phyloP scores from a whole-genome alignment of 805 yeast genomes.

The Lipomyces chichibuensis region DNA sequence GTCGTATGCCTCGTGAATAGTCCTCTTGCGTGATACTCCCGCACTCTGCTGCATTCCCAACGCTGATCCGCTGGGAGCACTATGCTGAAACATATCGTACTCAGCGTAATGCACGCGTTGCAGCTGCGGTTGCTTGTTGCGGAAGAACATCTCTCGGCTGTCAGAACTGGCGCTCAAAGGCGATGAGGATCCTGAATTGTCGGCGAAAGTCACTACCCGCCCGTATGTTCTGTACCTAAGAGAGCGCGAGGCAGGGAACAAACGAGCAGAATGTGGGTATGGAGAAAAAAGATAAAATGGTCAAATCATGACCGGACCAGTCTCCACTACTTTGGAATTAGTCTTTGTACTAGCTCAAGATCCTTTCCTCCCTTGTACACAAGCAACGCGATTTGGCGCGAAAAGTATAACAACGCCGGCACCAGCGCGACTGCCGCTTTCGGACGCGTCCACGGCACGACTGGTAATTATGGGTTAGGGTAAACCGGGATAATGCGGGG shows the following conservation, averaged over 20 bases:
- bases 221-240: background rate
- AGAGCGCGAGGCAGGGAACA: background rate
- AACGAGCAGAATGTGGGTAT: no score
- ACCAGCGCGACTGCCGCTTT: no score
- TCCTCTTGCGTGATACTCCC: conserved; percentile 52
- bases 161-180: background rate
- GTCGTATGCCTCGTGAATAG: conserved; percentile 41
- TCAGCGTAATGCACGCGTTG: background rate
- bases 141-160: background rate
- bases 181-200: background rate
- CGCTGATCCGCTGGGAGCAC: conserved; percentile 40
- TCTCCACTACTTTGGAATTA: no score
- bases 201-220: background rate
- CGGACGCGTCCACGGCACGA: no score
- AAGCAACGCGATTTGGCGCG: no score
- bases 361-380: no score
- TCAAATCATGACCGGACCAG: no score
- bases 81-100: background rate
- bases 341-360: no score
- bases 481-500: no score
- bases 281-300: no score
- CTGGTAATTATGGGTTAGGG: no score
- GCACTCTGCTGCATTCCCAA: conserved; percentile 46
- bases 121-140: background rate
- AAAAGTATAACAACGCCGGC: no score